phyloP scores from a whole-genome alignment of 208 protist species.

The Acanthamoeba healyi region DNA sequence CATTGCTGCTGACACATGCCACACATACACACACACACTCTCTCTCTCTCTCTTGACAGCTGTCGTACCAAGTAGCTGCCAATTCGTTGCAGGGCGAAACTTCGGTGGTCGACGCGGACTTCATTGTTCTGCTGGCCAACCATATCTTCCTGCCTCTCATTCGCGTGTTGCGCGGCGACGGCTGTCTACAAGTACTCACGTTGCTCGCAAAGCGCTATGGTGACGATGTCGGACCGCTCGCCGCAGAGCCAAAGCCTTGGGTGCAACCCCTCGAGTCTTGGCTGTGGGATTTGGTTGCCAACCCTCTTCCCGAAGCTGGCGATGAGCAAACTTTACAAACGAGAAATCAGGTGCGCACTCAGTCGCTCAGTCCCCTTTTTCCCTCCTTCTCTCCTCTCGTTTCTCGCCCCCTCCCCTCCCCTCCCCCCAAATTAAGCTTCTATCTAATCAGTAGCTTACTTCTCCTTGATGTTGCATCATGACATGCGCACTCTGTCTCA shows the following conservation, averaged over 20 bases:
- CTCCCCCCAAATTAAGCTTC: too few relatives aligned
- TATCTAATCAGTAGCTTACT: too few relatives aligned
- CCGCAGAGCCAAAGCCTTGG: neutral
- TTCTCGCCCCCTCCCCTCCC: too few relatives aligned
- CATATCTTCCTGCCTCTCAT: conserved; percentile 37
- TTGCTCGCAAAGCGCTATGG: conserved; percentile 10
- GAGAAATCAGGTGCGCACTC: neutral
- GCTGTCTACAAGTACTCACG: neutral
- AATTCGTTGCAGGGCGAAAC: conserved; percentile 58
- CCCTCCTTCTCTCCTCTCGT: neutral
- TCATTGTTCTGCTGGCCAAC: conserved; percentile 51
- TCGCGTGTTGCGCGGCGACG: neutral
- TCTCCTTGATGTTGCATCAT: neutral
- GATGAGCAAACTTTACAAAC: neutral
- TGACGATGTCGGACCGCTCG: conserved; percentile 1
- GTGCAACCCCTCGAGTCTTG: conserved; percentile 36
- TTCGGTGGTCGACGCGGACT: conserved; percentile 38
- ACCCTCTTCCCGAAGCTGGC: neutral
- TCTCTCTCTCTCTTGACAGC: neutral
- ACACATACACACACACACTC: neutral
- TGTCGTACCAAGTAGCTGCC: conserved; percentile 14
- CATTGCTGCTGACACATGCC: neutral
- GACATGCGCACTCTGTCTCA: neutral
- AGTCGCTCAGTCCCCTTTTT: neutral
- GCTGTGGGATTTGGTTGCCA: neutral